Conservation (phyloP, 2,329 filamentous ascomycete species). For the Fusarium acutatum region DNA sequence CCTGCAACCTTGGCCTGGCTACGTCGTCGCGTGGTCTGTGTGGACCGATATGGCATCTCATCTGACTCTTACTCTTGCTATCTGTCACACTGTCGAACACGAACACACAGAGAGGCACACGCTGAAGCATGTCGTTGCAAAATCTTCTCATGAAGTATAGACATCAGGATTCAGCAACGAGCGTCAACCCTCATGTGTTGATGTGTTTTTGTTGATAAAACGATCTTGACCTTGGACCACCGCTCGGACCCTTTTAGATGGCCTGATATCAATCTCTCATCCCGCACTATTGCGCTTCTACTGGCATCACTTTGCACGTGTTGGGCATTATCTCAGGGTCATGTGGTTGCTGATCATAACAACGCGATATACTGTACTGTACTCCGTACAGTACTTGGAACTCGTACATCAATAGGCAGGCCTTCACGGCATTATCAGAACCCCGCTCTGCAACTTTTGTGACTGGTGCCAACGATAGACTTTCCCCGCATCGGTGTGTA, state of each 20-base stretch:
- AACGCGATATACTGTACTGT: background rate
- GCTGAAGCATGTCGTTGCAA: background rate
- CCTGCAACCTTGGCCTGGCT: background rate
- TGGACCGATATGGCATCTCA: background rate
- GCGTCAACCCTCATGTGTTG: background rate
- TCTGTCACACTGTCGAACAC: background rate
- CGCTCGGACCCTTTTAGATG: conserved; percentile 15
- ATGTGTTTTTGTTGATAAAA: background rate
- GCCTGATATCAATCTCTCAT: conserved; percentile 8
- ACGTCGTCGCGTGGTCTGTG: conserved; percentile 5
- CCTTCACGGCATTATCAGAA: conserved; percentile 1
- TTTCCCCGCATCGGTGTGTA: conserved; percentile 29
- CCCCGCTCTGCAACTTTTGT: conserved; percentile 12
- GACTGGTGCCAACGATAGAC: conserved; percentile 24
- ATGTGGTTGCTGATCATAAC: conserved; percentile 35
- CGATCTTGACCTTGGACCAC: background rate
- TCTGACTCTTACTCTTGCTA: background rate
- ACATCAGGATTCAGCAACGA: background rate
- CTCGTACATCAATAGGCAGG: conserved; percentile 8
- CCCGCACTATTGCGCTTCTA: conserved; percentile 9
- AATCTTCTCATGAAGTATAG: background rate
- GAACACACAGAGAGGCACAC: background rate
- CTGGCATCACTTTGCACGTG: conserved; percentile 9
- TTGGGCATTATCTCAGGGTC: conserved; percentile 28
- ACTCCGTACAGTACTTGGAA: background rate